Base-by-base conservation (phyloP, 306 rosid genomes). In the Cicer chorassanicum region DNA sequence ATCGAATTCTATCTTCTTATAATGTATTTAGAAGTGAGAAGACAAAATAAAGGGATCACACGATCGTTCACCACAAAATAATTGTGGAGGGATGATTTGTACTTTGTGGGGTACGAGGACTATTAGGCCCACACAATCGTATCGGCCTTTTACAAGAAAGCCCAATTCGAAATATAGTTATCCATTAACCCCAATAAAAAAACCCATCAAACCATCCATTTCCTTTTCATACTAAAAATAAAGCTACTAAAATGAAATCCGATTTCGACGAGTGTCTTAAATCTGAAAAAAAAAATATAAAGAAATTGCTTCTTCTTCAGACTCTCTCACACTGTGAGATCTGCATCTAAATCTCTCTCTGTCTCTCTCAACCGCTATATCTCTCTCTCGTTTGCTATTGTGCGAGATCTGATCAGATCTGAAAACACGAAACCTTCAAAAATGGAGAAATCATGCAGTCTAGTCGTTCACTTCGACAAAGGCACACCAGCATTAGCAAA, bases 361-460 rank as follows among this genome's bases (percentile, higher is more conserved):
- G 21, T 7, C 46, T 62, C 69, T 41, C 53, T 16, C 14, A 29
- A 29, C 36, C 36, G 5, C 65, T 24, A 59, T 56, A 5, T 9
- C 63, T 21, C 57, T 15, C 10, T 15, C 10, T 51, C 24, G n/a
- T 18, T 54, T 54, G 76, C 5, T 13, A 54, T 71, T 9, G 12
- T 7, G 11, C 36, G 36, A 29, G 36, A 29, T 10, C 4, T 49
- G 4, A 63, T 14, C 66, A 36, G 74, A 15, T 64, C 24, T 44
- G 51, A 71, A 49, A 13, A 54, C 68, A 53, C 5, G 2, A 49
- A 18, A 54, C 48, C 36, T 9, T 34, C 74, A 69, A 38, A 64
- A 76, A 89, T 86, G 96, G 98, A 94, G 82, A 95, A 95, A 80
- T 95, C 99, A 1, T 92, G 98, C 86, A 89, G 86, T 44, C 86